Conservation (phyloP, 2,329 filamentous ascomycete species). For the Colletotrichum agaves region DNA sequence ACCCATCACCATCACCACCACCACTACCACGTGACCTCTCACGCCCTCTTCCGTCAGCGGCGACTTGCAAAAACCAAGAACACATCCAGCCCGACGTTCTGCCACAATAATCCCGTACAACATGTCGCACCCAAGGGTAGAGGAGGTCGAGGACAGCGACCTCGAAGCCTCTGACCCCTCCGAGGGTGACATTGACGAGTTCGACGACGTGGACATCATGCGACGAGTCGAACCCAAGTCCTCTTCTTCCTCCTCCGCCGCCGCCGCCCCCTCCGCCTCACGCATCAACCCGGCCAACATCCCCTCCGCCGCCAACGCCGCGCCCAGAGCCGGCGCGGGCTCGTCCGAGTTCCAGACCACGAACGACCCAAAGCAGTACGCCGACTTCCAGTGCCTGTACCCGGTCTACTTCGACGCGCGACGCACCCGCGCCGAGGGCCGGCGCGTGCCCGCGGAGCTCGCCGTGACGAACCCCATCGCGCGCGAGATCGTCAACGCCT, state of each 20-base stretch:
- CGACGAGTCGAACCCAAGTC: slow-evolving; percentile 53
- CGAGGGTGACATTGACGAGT: slow-evolving; percentile 82
- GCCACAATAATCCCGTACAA: not conserved
- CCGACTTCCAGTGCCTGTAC: slow-evolving; percentile 89
- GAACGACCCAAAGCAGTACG: slow-evolving; percentile 68
- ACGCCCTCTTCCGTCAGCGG: slow-evolving; percentile 6
- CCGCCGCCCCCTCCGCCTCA: slow-evolving; percentile 40
- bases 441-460: slow-evolving; percentile 77
- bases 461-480: slow-evolving; percentile 89
- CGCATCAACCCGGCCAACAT: slow-evolving; percentile 50
- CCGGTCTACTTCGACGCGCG: slow-evolving; percentile 92
- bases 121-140: slow-evolving; percentile 89
- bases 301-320: slow-evolving; percentile 44
- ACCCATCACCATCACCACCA: slow-evolving; percentile 23
- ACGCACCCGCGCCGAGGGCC: slow-evolving; percentile 80
- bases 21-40: not conserved
- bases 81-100: not conserved
- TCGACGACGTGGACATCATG: slow-evolving; percentile 67
- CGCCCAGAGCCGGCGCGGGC: slow-evolving; percentile 47
- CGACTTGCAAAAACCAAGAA: slow-evolving; percentile 15
- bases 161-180: slow-evolving; percentile 80
- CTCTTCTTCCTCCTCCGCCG: slow-evolving; percentile 41
- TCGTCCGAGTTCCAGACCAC: slow-evolving; percentile 44
- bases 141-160: slow-evolving; percentile 90
- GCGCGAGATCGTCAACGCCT: slow-evolving; percentile 88